Evolutionary conservation across 805 yeast species (phyloP).

Genomic region (Pichia insulana): DNA sequence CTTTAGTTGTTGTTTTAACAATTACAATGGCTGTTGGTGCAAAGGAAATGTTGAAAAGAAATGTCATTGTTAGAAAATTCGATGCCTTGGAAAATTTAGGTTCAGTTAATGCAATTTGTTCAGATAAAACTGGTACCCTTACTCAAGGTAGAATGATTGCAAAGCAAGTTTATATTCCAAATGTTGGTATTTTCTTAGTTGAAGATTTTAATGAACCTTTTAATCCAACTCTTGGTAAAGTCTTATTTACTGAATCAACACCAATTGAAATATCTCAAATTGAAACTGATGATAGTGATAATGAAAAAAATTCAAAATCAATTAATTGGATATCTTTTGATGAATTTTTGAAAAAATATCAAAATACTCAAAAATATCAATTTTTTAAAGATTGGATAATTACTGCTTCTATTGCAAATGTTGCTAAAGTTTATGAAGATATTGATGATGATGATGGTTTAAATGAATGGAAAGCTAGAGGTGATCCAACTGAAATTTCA

Average conservation of each 20-base stretch:
- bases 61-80: conserved; percentile 67
- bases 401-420: conserved; percentile 71
- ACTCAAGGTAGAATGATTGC: conserved; percentile 76
- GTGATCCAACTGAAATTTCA: conserved; percentile 88
- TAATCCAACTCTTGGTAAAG: conserved; percentile 52
- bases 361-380: conserved; percentile 12
- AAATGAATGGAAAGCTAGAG: conserved; percentile 63
- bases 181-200: conserved; percentile 48
- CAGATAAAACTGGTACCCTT: conserved; percentile 77
- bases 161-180: conserved; percentile 61
- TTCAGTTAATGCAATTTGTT: conserved; percentile 70
- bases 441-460: conserved; percentile 28
- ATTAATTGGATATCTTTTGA: conserved; percentile 23
- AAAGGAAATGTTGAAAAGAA: conserved; percentile 55
- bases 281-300: conserved; percentile 27
- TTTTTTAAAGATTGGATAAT: conserved; percentile 44
- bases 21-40: conserved; percentile 83
- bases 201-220: conserved; percentile 50
- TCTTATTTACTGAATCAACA: conserved; percentile 27
- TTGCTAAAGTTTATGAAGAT: conserved; percentile 54
- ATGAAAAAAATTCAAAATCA: conserved; percentile 25
- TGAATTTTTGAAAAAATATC: conserved; percentile 12
- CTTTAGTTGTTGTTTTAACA: conserved; percentile 72
- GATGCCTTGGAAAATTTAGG: conserved; percentile 77
- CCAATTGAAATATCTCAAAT: conserved; percentile 33